These are phyloP conservation scores for Rhizophagus sp. DNA, from an alignment of 192 early-diverging fungal species.

Conservation along the genomic window DNA sequence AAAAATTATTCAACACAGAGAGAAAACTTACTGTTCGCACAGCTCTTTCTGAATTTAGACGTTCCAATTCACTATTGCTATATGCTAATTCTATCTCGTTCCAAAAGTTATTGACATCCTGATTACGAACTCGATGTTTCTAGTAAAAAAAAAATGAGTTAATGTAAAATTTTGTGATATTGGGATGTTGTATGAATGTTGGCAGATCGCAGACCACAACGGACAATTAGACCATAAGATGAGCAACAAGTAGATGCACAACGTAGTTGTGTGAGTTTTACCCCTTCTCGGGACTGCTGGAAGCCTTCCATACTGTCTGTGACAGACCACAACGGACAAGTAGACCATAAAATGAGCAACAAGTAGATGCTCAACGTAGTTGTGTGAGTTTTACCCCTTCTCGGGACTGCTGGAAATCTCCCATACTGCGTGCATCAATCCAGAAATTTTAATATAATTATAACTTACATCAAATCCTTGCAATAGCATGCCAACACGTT, in stretches of 20 bases:
- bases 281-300: constrained; percentile 27
- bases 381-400: constrained; percentile 29
- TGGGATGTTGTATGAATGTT: no score
- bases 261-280: constrained; percentile 29
- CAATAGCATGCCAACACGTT: neutral
- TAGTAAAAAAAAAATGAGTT: no score
- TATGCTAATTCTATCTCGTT: no score
- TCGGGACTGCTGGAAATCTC: constrained; percentile 22
- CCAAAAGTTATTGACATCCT: no score
- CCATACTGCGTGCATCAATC: constrained; percentile 13
- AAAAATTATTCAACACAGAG: no score
- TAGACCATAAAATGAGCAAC: constrained; percentile 20
- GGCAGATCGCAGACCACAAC: neutral
- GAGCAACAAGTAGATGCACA: constrained; percentile 23
- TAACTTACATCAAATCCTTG: constrained; percentile 12
- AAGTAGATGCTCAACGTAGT: constrained; percentile 25
- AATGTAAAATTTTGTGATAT: no score
- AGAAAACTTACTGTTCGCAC: no score
- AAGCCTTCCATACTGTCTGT: constrained; percentile 15
- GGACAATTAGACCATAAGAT: constrained; percentile 22
- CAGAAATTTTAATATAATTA: neutral
- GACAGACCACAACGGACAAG: constrained; percentile 17
- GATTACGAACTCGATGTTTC: no score
- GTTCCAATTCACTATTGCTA: no score
- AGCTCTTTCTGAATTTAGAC: no score